Evolutionary conservation across 2,329 filamentous ascomycete genomes (phyloP), one percentile per base, ranked within the genome.

Genomic region (Phoma herbarum): DNA sequence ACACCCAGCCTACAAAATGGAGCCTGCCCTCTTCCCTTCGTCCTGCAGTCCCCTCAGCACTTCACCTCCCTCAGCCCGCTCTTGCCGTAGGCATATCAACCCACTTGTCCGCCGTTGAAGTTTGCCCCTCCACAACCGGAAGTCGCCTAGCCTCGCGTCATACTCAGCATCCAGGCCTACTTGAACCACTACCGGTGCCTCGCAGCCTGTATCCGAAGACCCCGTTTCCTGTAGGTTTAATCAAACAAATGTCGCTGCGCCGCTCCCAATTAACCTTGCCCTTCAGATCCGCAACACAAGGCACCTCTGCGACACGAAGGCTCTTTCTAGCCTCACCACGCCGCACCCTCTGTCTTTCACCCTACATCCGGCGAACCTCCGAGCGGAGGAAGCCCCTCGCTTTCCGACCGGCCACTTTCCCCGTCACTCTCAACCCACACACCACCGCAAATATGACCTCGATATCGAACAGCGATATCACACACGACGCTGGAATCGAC

Each of bases 401-500:
- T 43, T 28, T 56, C 51, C 57, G 49, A 58, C 46, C 55, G 48
- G 46, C 23, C 25, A 41, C 42, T 37, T 37, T 35, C 22, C 23
- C 22, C n/a, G 2, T 39, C 39, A 18, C 25, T 28, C 23, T 23
- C 29, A 26, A 8, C 55, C 29, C 56, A 20, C 42, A 31, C 37
- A 23, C 48, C 52, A 52, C 47, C 39, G 51, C 62, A 26, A 59
- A 62, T 63, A 76, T 75, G 72, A 52, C 62, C 49, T 64, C 72
- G 26, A 63, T 56, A 41, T 35, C 53, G 8, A 66, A 67, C 48
- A 62, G 51, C 57, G 63, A 71, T 41, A 62, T 66, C 22, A 42
- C 65, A 41, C 63, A 62, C 55, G 64, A 68, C 54, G 65, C 68
- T 39, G 67, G 64, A 10, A 65, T 75, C 57, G 67, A 67, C 51